Conservation (phyloP, 108 stramenopile genomes). For the Skeletonema grethae region DNA sequence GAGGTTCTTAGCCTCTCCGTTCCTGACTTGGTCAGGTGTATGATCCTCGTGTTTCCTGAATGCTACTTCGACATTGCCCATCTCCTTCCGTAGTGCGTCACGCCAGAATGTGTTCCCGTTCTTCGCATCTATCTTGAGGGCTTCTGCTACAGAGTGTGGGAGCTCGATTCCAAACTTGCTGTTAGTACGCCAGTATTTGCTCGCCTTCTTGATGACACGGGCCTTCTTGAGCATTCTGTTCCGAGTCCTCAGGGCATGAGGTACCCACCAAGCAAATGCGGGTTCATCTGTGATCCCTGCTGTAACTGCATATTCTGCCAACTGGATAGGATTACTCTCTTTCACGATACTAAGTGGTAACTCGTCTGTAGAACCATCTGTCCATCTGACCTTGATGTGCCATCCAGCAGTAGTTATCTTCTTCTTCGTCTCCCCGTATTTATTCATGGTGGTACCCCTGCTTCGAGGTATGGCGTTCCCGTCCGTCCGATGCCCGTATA, state of each 20-base stretch:
- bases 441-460: background rate
- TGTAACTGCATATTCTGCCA: conserved; percentile 32
- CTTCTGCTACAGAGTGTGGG: conserved; percentile 34
- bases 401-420: conserved; percentile 32
- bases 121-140: conserved; percentile 22
- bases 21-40: conserved; percentile 19
- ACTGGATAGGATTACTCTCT: conserved; percentile 31
- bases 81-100: conserved; percentile 40
- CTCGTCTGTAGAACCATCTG: conserved; percentile 37
- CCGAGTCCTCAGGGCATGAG: background rate
- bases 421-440: background rate
- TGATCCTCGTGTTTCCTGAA: conserved; percentile 7
- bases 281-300: conserved; percentile 22
- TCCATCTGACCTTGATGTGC: conserved; percentile 35
- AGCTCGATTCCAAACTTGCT: conserved; percentile 32
- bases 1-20: background rate
- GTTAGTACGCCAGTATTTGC: conserved; percentile 33
- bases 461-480: conserved; percentile 1
- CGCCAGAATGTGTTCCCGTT: conserved; percentile 43
- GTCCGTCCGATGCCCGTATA: conserved; percentile 31
- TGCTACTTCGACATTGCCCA: conserved; percentile 23
- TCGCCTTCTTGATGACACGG: conserved; percentile 16
- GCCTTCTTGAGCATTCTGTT: conserved; percentile 20
- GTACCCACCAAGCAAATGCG: conserved; percentile 34
- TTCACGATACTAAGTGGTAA: conserved; percentile 26